phyloP scores from a whole-genome alignment of 78 protist species.

The Dictyostelium intermedium region DNA sequence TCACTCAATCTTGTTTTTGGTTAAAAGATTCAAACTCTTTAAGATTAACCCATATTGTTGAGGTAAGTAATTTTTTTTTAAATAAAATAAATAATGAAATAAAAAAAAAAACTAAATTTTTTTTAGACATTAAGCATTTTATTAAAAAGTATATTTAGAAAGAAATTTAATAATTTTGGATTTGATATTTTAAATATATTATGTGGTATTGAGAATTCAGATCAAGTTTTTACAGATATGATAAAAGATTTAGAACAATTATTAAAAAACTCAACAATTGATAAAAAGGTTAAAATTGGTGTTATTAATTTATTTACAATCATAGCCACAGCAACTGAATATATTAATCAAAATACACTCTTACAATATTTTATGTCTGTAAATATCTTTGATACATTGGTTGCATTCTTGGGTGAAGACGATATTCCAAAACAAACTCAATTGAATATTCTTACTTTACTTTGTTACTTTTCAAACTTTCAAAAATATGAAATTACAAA shows the following conservation, averaged over 20 bases:
- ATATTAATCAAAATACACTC: slow-evolving; percentile 64
- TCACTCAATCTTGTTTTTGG: slow-evolving; percentile 65
- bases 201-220: slow-evolving; percentile 71
- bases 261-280: background rate
- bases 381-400: slow-evolving; percentile 6
- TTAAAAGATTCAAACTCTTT: slow-evolving; percentile 13
- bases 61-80: slow-evolving; percentile 6
- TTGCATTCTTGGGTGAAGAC: background rate
- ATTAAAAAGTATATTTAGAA: slow-evolving; percentile 74
- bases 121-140: slow-evolving; percentile 38
- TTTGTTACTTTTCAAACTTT: slow-evolving; percentile 24
- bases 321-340: slow-evolving; percentile 65
- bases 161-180: slow-evolving; percentile 76
- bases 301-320: slow-evolving; percentile 39
- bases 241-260: slow-evolving; percentile 22
- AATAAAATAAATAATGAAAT: background rate
- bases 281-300: slow-evolving; percentile 10
- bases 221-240: slow-evolving; percentile 35
- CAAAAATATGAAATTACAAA: slow-evolving; percentile 67
- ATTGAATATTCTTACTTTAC: background rate
- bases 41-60: slow-evolving; percentile 18
- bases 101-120: background rate
- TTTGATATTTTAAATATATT: slow-evolving; percentile 66
- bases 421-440: slow-evolving; percentile 12
- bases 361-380: slow-evolving; percentile 63